Evolutionary conservation across 1,284 basidiomycete species (phyloP).

Genomic region (Puccinia triticina): DNA sequence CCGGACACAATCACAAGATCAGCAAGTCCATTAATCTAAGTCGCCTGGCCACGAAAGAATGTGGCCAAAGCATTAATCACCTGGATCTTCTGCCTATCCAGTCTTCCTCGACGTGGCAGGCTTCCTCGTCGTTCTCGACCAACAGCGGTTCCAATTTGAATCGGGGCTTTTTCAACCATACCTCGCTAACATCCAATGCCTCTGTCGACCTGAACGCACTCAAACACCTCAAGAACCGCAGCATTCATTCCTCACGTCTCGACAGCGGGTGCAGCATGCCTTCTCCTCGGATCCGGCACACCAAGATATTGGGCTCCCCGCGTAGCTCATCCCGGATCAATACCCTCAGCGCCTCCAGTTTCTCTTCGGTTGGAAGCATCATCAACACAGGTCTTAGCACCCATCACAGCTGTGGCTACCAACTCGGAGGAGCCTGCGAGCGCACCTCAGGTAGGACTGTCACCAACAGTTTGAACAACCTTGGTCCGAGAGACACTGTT

Average conservation of each 20-base stretch:
- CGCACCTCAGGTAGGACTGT: background rate
- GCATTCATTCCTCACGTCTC: slow-evolving; percentile 11
- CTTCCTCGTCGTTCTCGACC: slow-evolving; percentile 38
- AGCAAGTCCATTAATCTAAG: no score
- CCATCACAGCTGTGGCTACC: background rate
- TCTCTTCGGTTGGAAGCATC: slow-evolving; percentile 35
- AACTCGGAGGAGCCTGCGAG: background rate
- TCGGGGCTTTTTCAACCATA: slow-evolving; percentile 16
- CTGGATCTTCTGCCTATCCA: background rate
- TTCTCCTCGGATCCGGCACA: slow-evolving; percentile 42
- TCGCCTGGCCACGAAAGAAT: background rate
- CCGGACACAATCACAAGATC: no score
- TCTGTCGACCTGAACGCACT: slow-evolving; percentile 25
- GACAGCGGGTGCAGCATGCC: slow-evolving; percentile 26
- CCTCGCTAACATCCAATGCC: slow-evolving; percentile 39
- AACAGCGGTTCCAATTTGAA: slow-evolving; percentile 14
- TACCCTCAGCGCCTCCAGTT: slow-evolving; percentile 50
- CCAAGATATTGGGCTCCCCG: slow-evolving; percentile 43
- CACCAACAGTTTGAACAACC: slow-evolving; percentile 19
- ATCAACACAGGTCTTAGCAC: slow-evolving; percentile 3
- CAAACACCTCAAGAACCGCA: slow-evolving; percentile 15
- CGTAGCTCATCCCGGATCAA: slow-evolving; percentile 27
- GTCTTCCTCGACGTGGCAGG: slow-evolving; percentile 41
- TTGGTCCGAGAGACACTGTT: no score
- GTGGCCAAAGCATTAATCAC: background rate